Conservation (phyloP, 1,139 yeast species). For the Maudiozyma humilis region DNA sequence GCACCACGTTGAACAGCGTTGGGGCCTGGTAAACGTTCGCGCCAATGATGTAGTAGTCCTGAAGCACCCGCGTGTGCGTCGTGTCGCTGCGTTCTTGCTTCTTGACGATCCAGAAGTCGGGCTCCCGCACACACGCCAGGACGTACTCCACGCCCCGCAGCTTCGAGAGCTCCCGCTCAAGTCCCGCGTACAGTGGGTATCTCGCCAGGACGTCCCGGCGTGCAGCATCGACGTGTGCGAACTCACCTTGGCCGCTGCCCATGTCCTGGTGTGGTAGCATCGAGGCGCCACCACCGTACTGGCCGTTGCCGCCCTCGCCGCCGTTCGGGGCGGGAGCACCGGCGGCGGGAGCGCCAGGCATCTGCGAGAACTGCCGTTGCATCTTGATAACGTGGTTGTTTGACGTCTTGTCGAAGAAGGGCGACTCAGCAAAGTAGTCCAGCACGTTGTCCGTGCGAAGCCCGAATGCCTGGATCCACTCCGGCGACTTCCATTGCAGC, state of each 20-base stretch:
- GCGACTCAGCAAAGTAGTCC: constrained; percentile 87
- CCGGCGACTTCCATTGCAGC: constrained; percentile 95
- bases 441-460: constrained; percentile 81
- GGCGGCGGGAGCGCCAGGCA: constrained; percentile 7
- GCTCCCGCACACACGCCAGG: constrained; percentile 67
- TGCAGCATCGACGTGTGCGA: constrained; percentile 15
- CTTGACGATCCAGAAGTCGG: constrained; percentile 85
- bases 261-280: neutral
- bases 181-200: constrained; percentile 30
- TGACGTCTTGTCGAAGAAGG: constrained; percentile 89
- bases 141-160: constrained; percentile 85
- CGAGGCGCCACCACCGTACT: neutral
- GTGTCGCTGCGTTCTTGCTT: constrained; percentile 61
- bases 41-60: constrained; percentile 81
- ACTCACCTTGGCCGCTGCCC: constrained; percentile 5
- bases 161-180: constrained; percentile 51
- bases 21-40: constrained; percentile 94
- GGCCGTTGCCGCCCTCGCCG: constrained; percentile 6
- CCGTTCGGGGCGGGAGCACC: too few species aligned
- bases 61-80: constrained; percentile 44
- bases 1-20: constrained; percentile 44
- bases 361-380: constrained; percentile 69
- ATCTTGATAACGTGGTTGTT: constrained; percentile 90
- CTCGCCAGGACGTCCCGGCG: constrained; percentile 21
- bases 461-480: constrained; percentile 87